Base-by-base conservation (phyloP, 495 filamentous ascomycete genomes). In the Aspergillus carlsbadensis region DNA sequence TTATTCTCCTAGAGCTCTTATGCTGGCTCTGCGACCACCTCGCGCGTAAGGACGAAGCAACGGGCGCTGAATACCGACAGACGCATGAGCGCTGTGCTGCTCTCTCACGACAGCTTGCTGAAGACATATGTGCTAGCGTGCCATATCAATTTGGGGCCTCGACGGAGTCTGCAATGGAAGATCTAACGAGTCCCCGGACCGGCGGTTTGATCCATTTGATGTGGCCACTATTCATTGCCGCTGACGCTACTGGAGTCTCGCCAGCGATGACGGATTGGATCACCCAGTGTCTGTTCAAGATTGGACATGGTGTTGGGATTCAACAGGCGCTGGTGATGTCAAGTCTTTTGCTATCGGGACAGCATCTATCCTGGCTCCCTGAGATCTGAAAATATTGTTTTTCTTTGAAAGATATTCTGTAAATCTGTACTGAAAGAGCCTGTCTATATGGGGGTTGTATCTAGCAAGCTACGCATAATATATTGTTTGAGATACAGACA, bases 211-310 rank as follows among this genome's bases (percentile, higher is more conserved):
- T 59, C 15, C 57, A 50, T 17, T 5, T 50, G 5, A 31, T 42
- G 26, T 59, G 51, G 57, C 29, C 55, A 17, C 24, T 57, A 24
- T 57, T 51, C 31, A 34, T 59, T 20, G 35, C 51, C 10, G 50
- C 50, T 11, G 57, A 54, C 18, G 35, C 35, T 17, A 14, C 17
- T 22, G 57, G 50, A 26, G 6, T 24, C 14, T 35, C 50, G 3
- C 43, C 35, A 3, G 15, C 24, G 7, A 43, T 48, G 43, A 24
- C 15, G 13, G 36, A 41, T 0, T 59, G 57, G 57, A 54, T 59
- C 14, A 20, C 44, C 10, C 5, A 49, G 14, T 42, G 42, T 22
- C 21, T 54, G 13, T 29, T 54, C 18, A 47, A 54, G 29, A 54
- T 59, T 13, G 57, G 50, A 14, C 22, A 43, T 29, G n/a, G 22